Percentiles rank a stretch among this genome's conserved stretches.
phyloP scores from a whole-genome alignment of 176 grass and related monocot genomes.

The Avena eriantha region DNA sequence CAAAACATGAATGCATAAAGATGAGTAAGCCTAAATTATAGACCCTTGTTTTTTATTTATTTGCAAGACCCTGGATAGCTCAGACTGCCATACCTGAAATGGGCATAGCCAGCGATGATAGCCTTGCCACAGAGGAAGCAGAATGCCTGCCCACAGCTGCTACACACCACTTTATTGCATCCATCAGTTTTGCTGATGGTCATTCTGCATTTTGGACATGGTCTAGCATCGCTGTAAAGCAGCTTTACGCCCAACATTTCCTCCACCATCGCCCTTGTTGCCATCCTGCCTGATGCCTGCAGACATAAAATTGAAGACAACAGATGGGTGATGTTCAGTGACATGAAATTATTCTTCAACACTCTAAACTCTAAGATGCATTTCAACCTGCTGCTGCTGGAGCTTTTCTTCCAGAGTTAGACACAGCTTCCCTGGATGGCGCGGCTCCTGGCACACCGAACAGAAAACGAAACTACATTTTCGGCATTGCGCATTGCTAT shows the following conservation, averaged over 20 bases:
- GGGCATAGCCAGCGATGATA: constrained; percentile 46
- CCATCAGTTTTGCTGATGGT: neutral
- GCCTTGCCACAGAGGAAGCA: constrained; percentile 61
- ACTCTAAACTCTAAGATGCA: neutral
- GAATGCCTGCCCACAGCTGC: constrained; percentile 56
- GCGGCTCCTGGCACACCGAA: constrained; percentile 51
- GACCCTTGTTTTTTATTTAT: neutral
- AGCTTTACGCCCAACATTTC: neutral
- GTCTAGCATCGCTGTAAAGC: neutral
- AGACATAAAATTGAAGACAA: neutral
- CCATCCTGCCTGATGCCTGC: neutral
- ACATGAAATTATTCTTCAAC: neutral
- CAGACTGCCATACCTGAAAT: constrained; percentile 45
- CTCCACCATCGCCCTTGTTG: neutral
- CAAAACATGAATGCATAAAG: neutral
- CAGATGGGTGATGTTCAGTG: neutral
- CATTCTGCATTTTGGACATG: neutral
- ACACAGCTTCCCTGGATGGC: constrained; percentile 36
- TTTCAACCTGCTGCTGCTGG: neutral
- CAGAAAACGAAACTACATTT: constrained; percentile 61
- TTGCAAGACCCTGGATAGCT: neutral
- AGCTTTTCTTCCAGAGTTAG: neutral
- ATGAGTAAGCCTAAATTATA: neutral
- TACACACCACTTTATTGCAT: constrained; percentile 46
- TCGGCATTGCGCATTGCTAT: constrained; percentile 53